phyloP scores from a whole-genome alignment of 148 eudicot species.

The Selenicereus undatus region DNA sequence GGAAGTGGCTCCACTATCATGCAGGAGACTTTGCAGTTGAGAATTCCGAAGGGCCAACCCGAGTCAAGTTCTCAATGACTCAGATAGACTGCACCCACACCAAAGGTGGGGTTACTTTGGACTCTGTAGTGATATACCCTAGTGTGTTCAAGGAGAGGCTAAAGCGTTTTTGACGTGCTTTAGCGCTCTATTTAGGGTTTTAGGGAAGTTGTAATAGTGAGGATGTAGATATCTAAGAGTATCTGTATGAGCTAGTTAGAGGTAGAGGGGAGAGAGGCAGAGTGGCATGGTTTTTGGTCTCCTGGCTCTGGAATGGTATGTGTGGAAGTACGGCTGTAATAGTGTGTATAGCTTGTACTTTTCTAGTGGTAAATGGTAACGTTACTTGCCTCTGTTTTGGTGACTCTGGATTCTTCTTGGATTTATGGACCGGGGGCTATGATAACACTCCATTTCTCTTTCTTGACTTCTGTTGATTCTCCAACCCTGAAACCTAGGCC shows the following conservation, averaged over 20 bases:
- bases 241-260: constrained; percentile 6
- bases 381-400: background rate
- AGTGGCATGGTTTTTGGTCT: constrained; percentile 26
- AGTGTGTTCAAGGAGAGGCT: constrained; percentile 49
- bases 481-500: too few species aligned
- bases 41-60: constrained; percentile 24
- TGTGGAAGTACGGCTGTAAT: background rate
- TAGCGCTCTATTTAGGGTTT: constrained; percentile 15
- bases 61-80: constrained; percentile 66
- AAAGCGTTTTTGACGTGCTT: constrained; percentile 47
- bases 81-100: constrained; percentile 87
- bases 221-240: constrained; percentile 14
- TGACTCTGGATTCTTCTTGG: background rate
- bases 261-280: constrained; percentile 22
- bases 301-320: constrained; percentile 24
- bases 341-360: background rate
- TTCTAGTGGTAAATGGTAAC: background rate
- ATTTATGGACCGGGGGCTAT: too few species aligned
- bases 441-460: too few species aligned
- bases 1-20: constrained; percentile 64
- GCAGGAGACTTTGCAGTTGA: constrained; percentile 65
- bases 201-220: constrained; percentile 12
- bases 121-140: constrained; percentile 66
- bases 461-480: too few species aligned
- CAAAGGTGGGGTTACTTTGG: constrained; percentile 75